phyloP scores from a whole-genome alignment of 192 early-diverging fungal genomes.

The Backusella tuberculispora region DNA sequence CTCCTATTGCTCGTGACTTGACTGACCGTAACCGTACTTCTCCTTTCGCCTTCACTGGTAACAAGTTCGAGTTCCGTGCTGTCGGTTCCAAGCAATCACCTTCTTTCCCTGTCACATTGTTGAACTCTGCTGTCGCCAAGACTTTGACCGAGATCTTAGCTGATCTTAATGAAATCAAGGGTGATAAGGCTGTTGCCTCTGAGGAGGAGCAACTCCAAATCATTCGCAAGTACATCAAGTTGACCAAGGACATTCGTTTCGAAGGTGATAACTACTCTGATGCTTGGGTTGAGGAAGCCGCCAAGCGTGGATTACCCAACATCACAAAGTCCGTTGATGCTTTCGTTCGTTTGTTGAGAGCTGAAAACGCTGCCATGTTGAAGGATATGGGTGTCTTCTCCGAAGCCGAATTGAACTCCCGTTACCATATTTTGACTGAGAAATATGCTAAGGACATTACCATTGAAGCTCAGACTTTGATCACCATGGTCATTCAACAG shows the following conservation, averaged over 20 bases:
- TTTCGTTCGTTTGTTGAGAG: constrained; percentile 78
- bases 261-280: constrained; percentile 98
- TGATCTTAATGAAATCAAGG: constrained; percentile 80
- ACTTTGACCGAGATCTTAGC: constrained; percentile 77
- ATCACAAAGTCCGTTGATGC: constrained; percentile 90
- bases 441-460: constrained; percentile 96
- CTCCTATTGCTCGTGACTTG: constrained; percentile 90
- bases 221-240: constrained; percentile 82
- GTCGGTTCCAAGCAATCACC: constrained; percentile 98
- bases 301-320: constrained; percentile 93
- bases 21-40: constrained; percentile 99
- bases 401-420: constrained; percentile 83
- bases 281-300: constrained; percentile 92
- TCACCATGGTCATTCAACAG: constrained; percentile 77
- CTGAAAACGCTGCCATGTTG: constrained; percentile 77
- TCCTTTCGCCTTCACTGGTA: constrained; percentile 98
- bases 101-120: constrained; percentile 91
- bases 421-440: constrained; percentile 96
- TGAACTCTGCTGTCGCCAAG: constrained; percentile 91
- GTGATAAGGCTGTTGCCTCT: constrained; percentile 73
- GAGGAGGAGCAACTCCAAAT: constrained; percentile 90
- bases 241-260: constrained; percentile 87
- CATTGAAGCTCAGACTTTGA: constrained; percentile 91
- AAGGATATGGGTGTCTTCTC: constrained; percentile 84
- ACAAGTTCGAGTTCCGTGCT: constrained; percentile 99